Base-by-base conservation (phyloP, 164 flowering plant species). In the Protea cynaroides region DNA sequence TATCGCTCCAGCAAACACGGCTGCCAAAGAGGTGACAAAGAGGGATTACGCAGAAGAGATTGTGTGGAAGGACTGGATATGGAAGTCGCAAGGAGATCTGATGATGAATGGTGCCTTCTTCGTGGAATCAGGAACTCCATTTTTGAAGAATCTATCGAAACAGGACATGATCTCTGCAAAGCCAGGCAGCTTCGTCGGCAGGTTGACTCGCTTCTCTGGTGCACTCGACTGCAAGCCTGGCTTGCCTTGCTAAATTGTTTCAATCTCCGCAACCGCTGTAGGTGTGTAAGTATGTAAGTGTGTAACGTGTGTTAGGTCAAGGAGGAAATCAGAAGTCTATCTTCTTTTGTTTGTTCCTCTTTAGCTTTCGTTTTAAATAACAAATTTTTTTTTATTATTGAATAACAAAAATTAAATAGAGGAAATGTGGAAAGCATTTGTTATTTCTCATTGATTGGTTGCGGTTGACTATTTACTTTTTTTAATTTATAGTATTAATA, bases 51-150 rank as follows among this genome's bases (percentile, higher is more conserved):
- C 84, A 46, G 25, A 75, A 0, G 74, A 79, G 55, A 61, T 65
- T 11, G 91, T 38, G 55, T 92, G 94, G 96, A 84, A 65, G 67
- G 9, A 62, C 0, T 89, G 96, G 94, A 77, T 70, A 22, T 92
- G 98, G 95, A 83, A 78, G 66, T 89, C 98, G 46, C 74, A 84
- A 59, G 82, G 79, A 22, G 94, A 92, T 69, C 68, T 86, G 25
- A 60, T 85, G 81, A 59, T 72, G 70, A 92, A 89, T 56, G 96
- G 95, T 23, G 92, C 98, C 22, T 80, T 71, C 70, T 92, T 88
- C 62, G 56, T 67, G 8, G 60, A 78, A 65, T 85, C 90, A 0
- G 90, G 92, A 14, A 63, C 46, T 0, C 76, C 76, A 0, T 54
- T 25, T 4, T 37, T 43, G 25, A 64, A 18, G 2, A 59, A 34